These are phyloP conservation scores for Pleomassaria siparia DNA, from an alignment of 2,329 filamentous ascomycete species.

Conservation along the genomic window DNA sequence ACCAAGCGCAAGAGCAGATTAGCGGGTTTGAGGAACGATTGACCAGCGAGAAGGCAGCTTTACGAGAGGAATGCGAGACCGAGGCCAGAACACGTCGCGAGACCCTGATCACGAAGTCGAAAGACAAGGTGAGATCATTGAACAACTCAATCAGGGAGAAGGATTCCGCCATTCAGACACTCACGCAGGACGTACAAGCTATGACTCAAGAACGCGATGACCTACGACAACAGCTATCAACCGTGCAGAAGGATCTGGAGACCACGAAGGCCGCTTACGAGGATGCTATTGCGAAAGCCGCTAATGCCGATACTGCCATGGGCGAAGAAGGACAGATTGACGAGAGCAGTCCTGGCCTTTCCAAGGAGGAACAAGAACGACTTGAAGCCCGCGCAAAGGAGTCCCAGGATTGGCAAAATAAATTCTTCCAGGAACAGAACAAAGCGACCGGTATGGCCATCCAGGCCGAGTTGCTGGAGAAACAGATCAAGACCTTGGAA, in stretches of 20 bases:
- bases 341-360: slow-evolving; percentile 30
- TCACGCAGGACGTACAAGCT: no score
- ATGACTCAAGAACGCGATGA: slow-evolving; percentile 64
- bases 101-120: slow-evolving; percentile 55
- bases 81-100: slow-evolving; percentile 50
- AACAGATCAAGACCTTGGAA: slow-evolving; percentile 65
- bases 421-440: slow-evolving; percentile 42
- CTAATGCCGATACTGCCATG: slow-evolving; percentile 38
- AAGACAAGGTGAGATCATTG: slow-evolving; percentile 62
- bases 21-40: slow-evolving; percentile 52
- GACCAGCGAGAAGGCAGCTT: slow-evolving; percentile 31
- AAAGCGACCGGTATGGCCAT: slow-evolving; percentile 38
- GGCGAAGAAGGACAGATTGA: slow-evolving; percentile 53
- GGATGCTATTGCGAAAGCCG: slow-evolving; percentile 55
- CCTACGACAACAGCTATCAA: slow-evolving; percentile 42
- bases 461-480: slow-evolving; percentile 56
- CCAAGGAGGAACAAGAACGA: slow-evolving; percentile 34
- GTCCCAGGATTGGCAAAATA: no score
- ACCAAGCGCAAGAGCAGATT: slow-evolving; percentile 54
- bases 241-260: slow-evolving; percentile 51
- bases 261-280: slow-evolving; percentile 66
- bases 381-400: slow-evolving; percentile 46
- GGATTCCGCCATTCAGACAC: slow-evolving; percentile 51
- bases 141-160: slow-evolving; percentile 62
- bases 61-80: slow-evolving; percentile 40